Evolutionary conservation across 257 asterid genomes (phyloP), one percentile per base, ranked within the genome.

Genomic region (Capsicum baccatum): DNA sequence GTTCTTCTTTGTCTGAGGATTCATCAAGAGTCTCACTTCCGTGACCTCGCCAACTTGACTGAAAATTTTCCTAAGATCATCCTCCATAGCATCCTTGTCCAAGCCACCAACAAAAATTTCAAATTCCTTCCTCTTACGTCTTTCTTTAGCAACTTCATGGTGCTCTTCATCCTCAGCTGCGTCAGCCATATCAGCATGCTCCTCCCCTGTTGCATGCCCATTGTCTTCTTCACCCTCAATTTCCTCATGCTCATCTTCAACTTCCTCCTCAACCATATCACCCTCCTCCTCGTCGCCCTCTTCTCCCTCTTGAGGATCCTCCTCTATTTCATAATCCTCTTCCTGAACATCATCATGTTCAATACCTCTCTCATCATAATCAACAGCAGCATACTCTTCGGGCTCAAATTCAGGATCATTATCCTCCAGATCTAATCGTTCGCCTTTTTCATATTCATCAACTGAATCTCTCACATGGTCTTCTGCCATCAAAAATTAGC

Each of bases 21-120:
- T 97, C 99, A 95, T 97, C 97, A 95, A 90, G 74, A 97, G 99
- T 87, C 99, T 94, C 85, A 94, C 96, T 87, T 97, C 99, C 67
- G 95, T 91, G 86, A 97, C 92, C 54, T 93, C 99, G 84, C 99
- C 99, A 89, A 95, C 95, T 83, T 90, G 92, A 87, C 94, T 79
- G 87, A 97, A 97, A 82, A 97, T 96, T 85, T 97, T 89, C 90
- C 90, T 91, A 76, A 97, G 97, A 86, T 97, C 99, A 83, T 89
- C 92, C 91, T 97, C 99, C 11, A 95, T 90, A 63, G 99, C 97
- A 89, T 95, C 99, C 94, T 97, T 97, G 92, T 95, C 99, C 89
- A 97, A 89, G 62, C 99, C 99, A 70, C 99, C 99, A 55, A 97
- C 96, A 89, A 95, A 97, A 78, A 97, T 87, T 89, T 97, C 99